Conservation (phyloP, 768 basidiomycete species). For the Sutorius australiensis region DNA sequence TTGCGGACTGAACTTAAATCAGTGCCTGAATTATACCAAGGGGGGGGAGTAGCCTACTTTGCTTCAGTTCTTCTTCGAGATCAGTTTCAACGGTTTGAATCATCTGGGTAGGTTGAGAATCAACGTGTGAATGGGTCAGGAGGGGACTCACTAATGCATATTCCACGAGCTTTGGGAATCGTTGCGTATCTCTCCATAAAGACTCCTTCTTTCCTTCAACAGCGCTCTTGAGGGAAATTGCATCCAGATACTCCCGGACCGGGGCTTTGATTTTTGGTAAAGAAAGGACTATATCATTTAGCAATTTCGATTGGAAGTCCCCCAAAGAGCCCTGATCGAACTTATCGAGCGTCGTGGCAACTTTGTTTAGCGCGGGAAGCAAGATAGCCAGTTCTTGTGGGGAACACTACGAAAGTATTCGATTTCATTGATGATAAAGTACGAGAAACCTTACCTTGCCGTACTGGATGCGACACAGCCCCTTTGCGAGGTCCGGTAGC, state of each 20-base stretch:
- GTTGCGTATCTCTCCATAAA: slow-evolving; percentile 61
- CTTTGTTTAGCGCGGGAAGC: slow-evolving; percentile 68
- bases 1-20: slow-evolving; percentile 54
- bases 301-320: slow-evolving; percentile 59
- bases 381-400: slow-evolving; percentile 78
- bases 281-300: slow-evolving; percentile 66
- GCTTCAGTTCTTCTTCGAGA: slow-evolving; percentile 67
- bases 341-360: slow-evolving; percentile 59
- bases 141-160: slow-evolving; percentile 51
- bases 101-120: slow-evolving; percentile 40
- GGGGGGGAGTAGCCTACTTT: slow-evolving; percentile 39
- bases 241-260: slow-evolving; percentile 48
- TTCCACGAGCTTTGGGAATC: slow-evolving; percentile 54
- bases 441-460: slow-evolving; percentile 60
- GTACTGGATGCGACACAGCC: slow-evolving; percentile 85
- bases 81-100: slow-evolving; percentile 67
- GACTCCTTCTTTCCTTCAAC: slow-evolving; percentile 60
- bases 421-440: neutral
- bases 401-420: slow-evolving; percentile 51
- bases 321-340: slow-evolving; percentile 41
- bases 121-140: neutral
- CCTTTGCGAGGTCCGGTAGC: slow-evolving; percentile 85
- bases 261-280: slow-evolving; percentile 63
- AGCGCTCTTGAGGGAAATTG: slow-evolving; percentile 61
- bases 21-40: neutral